A percentile compares a stretch with the other conserved stretches of the same genome.
phyloP scores from a whole-genome alignment of 2,329 filamentous ascomycete species.

The Xylaria multiplex region DNA sequence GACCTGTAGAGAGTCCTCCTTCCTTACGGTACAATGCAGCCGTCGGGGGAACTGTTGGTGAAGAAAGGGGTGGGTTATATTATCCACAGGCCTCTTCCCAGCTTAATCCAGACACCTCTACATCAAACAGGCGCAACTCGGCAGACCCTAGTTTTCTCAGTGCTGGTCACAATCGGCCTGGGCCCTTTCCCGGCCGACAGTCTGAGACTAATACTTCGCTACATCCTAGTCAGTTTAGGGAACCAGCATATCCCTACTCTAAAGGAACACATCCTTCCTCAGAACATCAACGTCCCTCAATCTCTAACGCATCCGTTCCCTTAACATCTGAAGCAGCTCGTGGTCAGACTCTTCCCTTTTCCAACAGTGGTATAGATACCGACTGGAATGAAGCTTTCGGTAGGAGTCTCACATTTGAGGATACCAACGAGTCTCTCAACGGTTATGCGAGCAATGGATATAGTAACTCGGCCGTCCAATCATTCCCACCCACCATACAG shows the following conservation, averaged over 20 bases:
- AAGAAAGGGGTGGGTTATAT: slow-evolving; percentile 40
- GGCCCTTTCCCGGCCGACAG: slow-evolving; percentile 38
- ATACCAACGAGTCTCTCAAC: slow-evolving; percentile 39
- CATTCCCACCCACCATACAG: slow-evolving; percentile 61
- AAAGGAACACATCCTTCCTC: slow-evolving; percentile 34
- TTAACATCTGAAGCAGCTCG: slow-evolving; percentile 39
- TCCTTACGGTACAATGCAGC: slow-evolving; percentile 52
- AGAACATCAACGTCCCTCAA: slow-evolving; percentile 42
- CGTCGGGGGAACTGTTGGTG: slow-evolving; percentile 44
- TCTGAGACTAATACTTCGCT: slow-evolving; percentile 37
- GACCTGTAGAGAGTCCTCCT: slow-evolving; percentile 58
- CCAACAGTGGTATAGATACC: slow-evolving; percentile 51
- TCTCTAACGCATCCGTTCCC: slow-evolving; percentile 35
- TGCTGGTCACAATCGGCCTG: slow-evolving; percentile 36
- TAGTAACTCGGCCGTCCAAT: slow-evolving; percentile 44
- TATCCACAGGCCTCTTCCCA: slow-evolving; percentile 32
- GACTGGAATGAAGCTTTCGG: slow-evolving; percentile 51
- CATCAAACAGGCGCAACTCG: slow-evolving; percentile 44
- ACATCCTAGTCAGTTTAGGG: slow-evolving; percentile 36
- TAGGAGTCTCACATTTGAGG: slow-evolving; percentile 51
- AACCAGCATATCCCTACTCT: slow-evolving; percentile 33
- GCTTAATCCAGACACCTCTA: slow-evolving; percentile 31
- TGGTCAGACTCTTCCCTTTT: slow-evolving; percentile 32
- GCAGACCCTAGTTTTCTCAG: slow-evolving; percentile 39
- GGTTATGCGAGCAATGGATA: slow-evolving; percentile 40